Evolutionary conservation across 2,329 filamentous ascomycete genomes (phyloP).

Genomic region (Fusarium sp.): DNA sequence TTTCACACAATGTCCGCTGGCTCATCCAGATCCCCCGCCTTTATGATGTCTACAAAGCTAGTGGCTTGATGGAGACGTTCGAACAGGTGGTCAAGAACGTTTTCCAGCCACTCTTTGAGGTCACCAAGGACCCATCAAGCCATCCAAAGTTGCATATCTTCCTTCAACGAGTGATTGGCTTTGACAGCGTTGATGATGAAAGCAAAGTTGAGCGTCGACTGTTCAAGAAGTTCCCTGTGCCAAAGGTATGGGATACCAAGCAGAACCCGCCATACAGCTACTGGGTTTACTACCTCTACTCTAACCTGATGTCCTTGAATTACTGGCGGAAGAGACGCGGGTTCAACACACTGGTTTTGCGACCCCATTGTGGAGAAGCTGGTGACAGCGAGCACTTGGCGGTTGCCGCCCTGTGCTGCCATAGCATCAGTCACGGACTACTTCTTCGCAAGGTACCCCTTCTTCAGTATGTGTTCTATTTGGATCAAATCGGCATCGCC

Average conservation of each 20-base stretch:
- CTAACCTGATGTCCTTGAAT: conserved; percentile 94
- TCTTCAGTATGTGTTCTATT: conserved; percentile 96
- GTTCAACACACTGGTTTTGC: conserved; percentile 94
- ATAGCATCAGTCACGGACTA: conserved; percentile 96
- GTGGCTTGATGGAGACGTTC: conserved; percentile 85
- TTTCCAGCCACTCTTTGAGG: conserved; percentile 94
- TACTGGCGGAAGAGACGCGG: conserved; percentile 89
- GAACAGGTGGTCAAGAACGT: conserved; percentile 92
- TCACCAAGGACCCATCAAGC: conserved; percentile 84
- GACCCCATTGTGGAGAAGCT: conserved; percentile 96
- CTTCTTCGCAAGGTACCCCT: conserved; percentile 93
- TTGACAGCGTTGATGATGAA: conserved; percentile 98
- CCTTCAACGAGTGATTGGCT: conserved; percentile 92
- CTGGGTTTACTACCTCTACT: conserved; percentile 97
- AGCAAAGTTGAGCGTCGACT: conserved; percentile 94
- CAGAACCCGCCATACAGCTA: conserved; percentile 99
- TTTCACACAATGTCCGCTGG: conserved; percentile 98
- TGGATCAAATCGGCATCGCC: conserved; percentile 97
- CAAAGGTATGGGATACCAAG: conserved; percentile 86
- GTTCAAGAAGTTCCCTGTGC: conserved; percentile 95
- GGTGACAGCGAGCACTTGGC: conserved; percentile 97
- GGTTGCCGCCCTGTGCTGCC: conserved; percentile 89
- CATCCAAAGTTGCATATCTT: conserved; percentile 96
- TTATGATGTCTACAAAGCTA: conserved; percentile 95
- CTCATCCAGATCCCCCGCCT: conserved; percentile 94